Evolutionary conservation across 805 yeast genomes (phyloP).

Genomic region (Lipomyces mesembrius): DNA sequence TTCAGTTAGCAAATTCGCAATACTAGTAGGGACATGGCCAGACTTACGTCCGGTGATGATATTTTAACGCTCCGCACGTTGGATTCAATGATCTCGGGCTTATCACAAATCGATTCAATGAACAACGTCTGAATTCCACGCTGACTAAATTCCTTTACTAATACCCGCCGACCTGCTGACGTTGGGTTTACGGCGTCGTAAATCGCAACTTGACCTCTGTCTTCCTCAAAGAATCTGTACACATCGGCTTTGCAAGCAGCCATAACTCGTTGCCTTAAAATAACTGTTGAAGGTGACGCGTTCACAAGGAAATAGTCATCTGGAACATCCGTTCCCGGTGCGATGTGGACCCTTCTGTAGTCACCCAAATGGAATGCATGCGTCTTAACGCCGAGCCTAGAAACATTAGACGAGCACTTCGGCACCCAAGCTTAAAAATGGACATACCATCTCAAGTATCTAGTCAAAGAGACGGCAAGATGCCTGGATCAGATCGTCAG

Average conservation of each 20-base stretch:
- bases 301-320: constrained; percentile 68
- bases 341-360: constrained; percentile 65
- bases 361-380: constrained; percentile 92
- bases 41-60: constrained; percentile 57
- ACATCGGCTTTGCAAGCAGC: constrained; percentile 72
- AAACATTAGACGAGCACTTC: background rate
- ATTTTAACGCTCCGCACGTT: constrained; percentile 84
- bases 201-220: constrained; percentile 91
- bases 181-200: constrained; percentile 94
- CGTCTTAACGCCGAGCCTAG: constrained; percentile 84
- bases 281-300: constrained; percentile 53
- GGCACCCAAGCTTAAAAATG: background rate
- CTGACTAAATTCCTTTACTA: constrained; percentile 59
- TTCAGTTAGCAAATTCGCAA: background rate
- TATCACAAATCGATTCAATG: constrained; percentile 85
- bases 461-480: constrained; percentile 84
- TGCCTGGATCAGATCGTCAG: constrained; percentile 47
- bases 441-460: constrained; percentile 75
- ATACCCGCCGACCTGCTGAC: constrained; percentile 63
- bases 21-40: background rate
- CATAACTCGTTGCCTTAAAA: constrained; percentile 62
- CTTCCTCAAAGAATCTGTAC: constrained; percentile 67
- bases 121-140: constrained; percentile 77
- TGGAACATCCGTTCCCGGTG: constrained; percentile 58
- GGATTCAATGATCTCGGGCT: constrained; percentile 65